A percentile compares a stretch with the other conserved stretches of the same genome.
Conservation (phyloP, 192 early-diverging fungal species). For the Coemansia interrupta region DNA sequence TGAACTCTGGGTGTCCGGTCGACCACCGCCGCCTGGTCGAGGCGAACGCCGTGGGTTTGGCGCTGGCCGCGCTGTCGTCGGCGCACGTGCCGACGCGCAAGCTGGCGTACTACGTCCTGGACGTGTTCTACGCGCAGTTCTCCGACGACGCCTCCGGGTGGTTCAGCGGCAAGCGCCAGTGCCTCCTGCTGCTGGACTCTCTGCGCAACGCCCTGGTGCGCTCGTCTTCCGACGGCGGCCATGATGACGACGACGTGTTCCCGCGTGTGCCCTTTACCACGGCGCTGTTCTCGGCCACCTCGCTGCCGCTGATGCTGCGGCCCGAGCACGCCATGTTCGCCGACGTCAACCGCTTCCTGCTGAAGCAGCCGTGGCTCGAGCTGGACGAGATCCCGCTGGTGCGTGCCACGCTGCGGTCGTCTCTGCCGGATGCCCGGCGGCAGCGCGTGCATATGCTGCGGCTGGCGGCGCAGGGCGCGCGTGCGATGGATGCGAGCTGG, state of each 20-base stretch:
- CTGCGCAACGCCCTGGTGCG: constrained; percentile 44
- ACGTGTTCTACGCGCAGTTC: constrained; percentile 21
- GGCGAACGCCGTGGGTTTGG: constrained; percentile 28
- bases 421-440: constrained; percentile 1
- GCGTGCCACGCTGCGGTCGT: constrained; percentile 12
- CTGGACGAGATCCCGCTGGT: constrained; percentile 35
- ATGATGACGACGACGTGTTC: not conserved
- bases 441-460: constrained; percentile 32
- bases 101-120: constrained; percentile 41
- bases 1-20: constrained; percentile 11
- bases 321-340: constrained; percentile 44
- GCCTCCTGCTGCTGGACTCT: constrained; percentile 31
- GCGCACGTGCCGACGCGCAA: constrained; percentile 23
- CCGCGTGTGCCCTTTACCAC: constrained; percentile 34
- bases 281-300: constrained; percentile 35
- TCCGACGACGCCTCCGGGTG: not conserved
- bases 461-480: constrained; percentile 33
- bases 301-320: constrained; percentile 30
- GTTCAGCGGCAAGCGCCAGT: constrained; percentile 28
- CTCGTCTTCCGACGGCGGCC: not conserved
- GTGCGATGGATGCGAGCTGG: constrained; percentile 22
- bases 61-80: constrained; percentile 39
- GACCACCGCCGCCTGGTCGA: constrained; percentile 36
- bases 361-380: constrained; percentile 27
- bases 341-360: constrained; percentile 25